A percentile compares a stretch with the other conserved stretches of the same genome.
These are phyloP conservation scores for Tolypocladium paradoxum DNA, from an alignment of 2,329 filamentous ascomycete genomes.

Conservation along the genomic window DNA sequence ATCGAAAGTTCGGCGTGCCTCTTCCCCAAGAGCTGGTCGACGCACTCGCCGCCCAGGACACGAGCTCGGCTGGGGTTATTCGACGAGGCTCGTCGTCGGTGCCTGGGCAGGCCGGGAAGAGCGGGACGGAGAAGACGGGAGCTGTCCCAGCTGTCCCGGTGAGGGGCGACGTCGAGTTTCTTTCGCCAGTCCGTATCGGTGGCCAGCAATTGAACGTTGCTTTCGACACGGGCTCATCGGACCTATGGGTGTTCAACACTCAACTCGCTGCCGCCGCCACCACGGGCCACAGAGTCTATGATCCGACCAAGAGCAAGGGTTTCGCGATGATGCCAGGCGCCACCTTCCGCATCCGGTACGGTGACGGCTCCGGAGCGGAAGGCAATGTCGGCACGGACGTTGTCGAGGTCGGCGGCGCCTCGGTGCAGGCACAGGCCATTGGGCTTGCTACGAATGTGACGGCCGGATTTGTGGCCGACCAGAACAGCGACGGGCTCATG, in stretches of 20 bases:
- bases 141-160: slow-evolving; percentile 52
- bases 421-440: slow-evolving; percentile 51
- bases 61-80: not conserved
- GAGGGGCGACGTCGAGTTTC: slow-evolving; percentile 52
- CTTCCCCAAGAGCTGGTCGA: slow-evolving; percentile 32
- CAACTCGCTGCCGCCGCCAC: slow-evolving; percentile 34
- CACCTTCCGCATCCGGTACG: slow-evolving; percentile 56
- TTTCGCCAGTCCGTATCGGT: slow-evolving; percentile 58
- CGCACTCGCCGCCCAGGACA: slow-evolving; percentile 16
- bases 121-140: slow-evolving; percentile 26
- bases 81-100: not conserved
- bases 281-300: slow-evolving; percentile 35
- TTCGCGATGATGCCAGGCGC: slow-evolving; percentile 27
- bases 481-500: slow-evolving; percentile 56
- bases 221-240: slow-evolving; percentile 67
- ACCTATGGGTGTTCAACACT: slow-evolving; percentile 65
- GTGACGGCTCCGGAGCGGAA: slow-evolving; percentile 51
- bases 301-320: slow-evolving; percentile 23
- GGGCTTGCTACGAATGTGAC: no score
- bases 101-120: not conserved
- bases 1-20: slow-evolving; percentile 55
- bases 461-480: no score
- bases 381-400: slow-evolving; percentile 59
- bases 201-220: slow-evolving; percentile 58
- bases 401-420: slow-evolving; percentile 56